Evolutionary conservation across 148 eudicot species (phyloP), one percentile per base, ranked within the genome.

Genomic region (Nyssa sinensis): DNA sequence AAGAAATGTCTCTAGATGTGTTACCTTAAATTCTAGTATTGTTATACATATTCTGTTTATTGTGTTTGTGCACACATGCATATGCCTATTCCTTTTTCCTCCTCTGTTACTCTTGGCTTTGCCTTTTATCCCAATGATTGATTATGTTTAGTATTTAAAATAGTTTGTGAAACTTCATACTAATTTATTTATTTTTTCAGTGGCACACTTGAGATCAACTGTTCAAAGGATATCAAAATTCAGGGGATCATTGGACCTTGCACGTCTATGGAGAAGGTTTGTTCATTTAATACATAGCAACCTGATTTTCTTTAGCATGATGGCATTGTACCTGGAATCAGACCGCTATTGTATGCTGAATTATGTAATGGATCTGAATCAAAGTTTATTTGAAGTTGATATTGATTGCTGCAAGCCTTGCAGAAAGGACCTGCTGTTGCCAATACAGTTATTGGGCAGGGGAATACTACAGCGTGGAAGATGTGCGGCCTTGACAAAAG

Each of bases 201-300:
- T 81, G 98, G 96, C 76, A 84, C 90, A 64, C 88, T 94, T 69
- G 97, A 94, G 89, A 85, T 94, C 64, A 79, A 84, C 74, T 92
- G 97, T 81, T 94, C 98, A 31, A 94, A 94, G 83, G 97, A 94
- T 68, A 88, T 94, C 44, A 94, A 92, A 75, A 75, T 94, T 81
- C 98, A 94, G 83, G 98, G 98, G 39, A 83, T 88, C 61, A 85
- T 94, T 75, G 98, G 98, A 70, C 96, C 98, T 75, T 94, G 98
- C 83, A 90, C 97, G 25, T 90, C 98, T 25, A 74, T 86, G 74
- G 96, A 94, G 80, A 94, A 94, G 98, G 98, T 94, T 81, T 62
- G 88, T 62, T 37, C 74, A 39, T 49, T 25, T 14, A 32, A 51
- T 31, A 21, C 31, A 57, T 55, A 16, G 71, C 10, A 27, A 24